Base-by-base conservation (phyloP, 441 rosid species). In the Gossypium schwendimanii region DNA sequence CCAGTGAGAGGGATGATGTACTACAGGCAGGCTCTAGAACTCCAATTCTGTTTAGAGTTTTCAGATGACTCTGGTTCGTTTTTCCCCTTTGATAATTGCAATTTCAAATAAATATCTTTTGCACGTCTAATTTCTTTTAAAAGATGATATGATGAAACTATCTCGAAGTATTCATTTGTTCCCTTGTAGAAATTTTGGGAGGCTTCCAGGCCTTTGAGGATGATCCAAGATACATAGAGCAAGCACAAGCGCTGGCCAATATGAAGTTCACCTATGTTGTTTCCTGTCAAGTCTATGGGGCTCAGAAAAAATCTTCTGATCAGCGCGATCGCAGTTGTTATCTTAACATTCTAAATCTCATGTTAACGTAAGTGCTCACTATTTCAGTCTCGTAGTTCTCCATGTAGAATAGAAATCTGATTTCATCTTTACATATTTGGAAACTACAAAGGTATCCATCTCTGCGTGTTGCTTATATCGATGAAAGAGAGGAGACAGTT, bases 1-100 rank as follows among this genome's bases (percentile, higher is more conserved):
- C 63, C 84, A 95, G 99, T 93, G 83, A 83, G 98, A 81, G 99
- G 99, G 71, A 93, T 95, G 97, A 93, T 95, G 99, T 93, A 95
- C 86, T 91, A 95, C 73, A 87, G 79, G 81, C 77, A 78, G 58
- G 98, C 97, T 72, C 73, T 95, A 53, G 97, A 90, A 80, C 87
- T 91, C 78, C 99, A 95, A 73, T 88, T 85, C 81, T 77, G 69
- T 72, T 91, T 90, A 74, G 98, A 95, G 73, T 80, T 67, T 63
- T 81, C 86, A 15, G 91, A 80, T 67, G 97, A 89, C 26, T 49
- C 73, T 53, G 96, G 98, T 93, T 31, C 73, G 91, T 83, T 66
- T 78, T 73, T 69, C 61, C 62, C 55, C 77, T 58, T 68, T 33
- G 61, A 75, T 64, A 14, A 24, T 44, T 24, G 66, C 33, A 61